Conservation (phyloP, 495 filamentous ascomycete species). For the Penicillium argentinense region DNA sequence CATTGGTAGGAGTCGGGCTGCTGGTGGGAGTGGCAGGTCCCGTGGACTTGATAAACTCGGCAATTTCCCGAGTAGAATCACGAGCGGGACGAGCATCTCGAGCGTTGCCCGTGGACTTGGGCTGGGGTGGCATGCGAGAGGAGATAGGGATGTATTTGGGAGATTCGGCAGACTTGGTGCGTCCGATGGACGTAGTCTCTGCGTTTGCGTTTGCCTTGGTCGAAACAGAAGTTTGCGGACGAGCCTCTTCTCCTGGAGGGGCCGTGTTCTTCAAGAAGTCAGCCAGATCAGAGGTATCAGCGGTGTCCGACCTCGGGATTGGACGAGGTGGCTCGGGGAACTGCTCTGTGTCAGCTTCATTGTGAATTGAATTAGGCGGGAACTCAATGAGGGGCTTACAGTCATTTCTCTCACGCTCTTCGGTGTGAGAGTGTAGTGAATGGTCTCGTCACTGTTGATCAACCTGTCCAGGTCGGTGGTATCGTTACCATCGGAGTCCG, state of each 20-base stretch:
- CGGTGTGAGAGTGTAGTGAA: conserved; percentile 92
- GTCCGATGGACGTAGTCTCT: conserved; percentile 16
- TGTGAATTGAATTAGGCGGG: neutral
- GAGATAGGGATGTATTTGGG: conserved; percentile 33
- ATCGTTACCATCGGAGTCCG: conserved; percentile 47
- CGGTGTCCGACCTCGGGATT: conserved; percentile 31
- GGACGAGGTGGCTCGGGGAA: conserved; percentile 44
- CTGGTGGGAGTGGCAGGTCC: conserved; percentile 51
- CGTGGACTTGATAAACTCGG: conserved; percentile 81
- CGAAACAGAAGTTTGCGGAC: conserved; percentile 25
- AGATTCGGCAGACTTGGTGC: conserved; percentile 21
- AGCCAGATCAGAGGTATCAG: conserved; percentile 39
- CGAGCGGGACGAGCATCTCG: conserved; percentile 65
- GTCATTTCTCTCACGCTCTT: conserved; percentile 85
- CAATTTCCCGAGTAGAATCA: conserved; percentile 72
- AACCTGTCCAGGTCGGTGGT: conserved; percentile 75
- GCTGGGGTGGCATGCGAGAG: conserved; percentile 24
- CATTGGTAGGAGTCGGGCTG: conserved; percentile 16
- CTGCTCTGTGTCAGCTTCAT: neutral
- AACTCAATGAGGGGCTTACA: conserved; percentile 2
- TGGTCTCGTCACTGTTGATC: conserved; percentile 85
- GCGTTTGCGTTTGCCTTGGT: conserved; percentile 19
- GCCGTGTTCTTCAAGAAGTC: conserved; percentile 38
- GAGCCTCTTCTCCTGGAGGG: conserved; percentile 29
- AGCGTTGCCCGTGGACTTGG: conserved; percentile 44